Percentiles rank a stretch among this genome's conserved stretches.
Evolutionary conservation across 1,139 yeast species (phyloP).

Genomic region (Magnusiomyces sp.): DNA sequence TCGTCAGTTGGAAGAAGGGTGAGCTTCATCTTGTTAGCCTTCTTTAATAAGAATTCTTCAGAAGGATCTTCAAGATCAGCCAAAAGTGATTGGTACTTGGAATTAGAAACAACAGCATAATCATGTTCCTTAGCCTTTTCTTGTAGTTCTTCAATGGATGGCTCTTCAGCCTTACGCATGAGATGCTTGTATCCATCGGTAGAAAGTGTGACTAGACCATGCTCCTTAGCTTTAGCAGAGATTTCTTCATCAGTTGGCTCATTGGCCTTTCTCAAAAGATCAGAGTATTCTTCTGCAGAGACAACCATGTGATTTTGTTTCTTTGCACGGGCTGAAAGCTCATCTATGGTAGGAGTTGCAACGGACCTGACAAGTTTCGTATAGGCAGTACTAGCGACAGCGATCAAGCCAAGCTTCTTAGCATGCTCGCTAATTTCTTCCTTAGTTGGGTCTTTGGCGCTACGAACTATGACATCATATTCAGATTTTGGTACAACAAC

Average conservation of each 20-base stretch:
- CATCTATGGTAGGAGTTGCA: constrained; percentile 15
- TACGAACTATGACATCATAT: constrained; percentile 24
- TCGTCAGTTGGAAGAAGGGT: constrained; percentile 36
- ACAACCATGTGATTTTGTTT: constrained; percentile 18
- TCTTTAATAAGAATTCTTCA: constrained; percentile 7
- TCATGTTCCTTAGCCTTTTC: constrained; percentile 27
- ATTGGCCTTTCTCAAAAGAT: constrained; percentile 7
- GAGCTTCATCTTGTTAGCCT: constrained; percentile 28
- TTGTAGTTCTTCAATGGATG: constrained; percentile 23
- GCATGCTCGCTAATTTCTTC: constrained; percentile 35
- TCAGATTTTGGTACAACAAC: constrained; percentile 24
- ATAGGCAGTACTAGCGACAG: constrained; percentile 24
- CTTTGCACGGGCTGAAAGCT: constrained; percentile 8
- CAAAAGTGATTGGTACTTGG: constrained; percentile 26
- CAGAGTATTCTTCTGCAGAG: constrained; percentile 14
- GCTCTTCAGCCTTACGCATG: constrained; percentile 7
- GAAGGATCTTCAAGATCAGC: constrained; percentile 14
- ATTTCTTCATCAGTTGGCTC: constrained; percentile 21
- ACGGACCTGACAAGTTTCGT: constrained; percentile 33
- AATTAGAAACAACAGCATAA: constrained; percentile 23
- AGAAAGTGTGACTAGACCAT: constrained; percentile 23
- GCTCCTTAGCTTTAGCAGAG: constrained; percentile 29
- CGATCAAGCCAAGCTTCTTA: constrained; percentile 20
- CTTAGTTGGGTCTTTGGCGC: constrained; percentile 32
- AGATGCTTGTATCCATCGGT: constrained; percentile 18